A percentile compares a stretch with the other conserved stretches of the same genome.
These are phyloP conservation scores for Cryphonectria japonica DNA, from an alignment of 2,329 filamentous ascomycete genomes.

Conservation along the genomic window DNA sequence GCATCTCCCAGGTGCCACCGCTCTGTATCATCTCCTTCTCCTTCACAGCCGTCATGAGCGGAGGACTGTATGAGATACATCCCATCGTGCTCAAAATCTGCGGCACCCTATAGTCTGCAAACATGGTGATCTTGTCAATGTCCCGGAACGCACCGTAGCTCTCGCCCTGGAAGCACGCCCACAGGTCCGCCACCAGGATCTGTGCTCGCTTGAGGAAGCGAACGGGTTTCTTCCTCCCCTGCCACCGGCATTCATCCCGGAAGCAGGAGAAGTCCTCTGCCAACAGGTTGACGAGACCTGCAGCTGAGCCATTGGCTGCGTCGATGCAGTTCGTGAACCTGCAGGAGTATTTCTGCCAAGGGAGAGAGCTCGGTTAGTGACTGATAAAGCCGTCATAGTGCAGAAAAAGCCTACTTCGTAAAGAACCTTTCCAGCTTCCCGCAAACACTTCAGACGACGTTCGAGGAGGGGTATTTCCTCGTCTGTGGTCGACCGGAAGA, in stretches of 20 bases:
- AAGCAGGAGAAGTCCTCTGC: constrained; percentile 85
- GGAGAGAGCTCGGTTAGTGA: constrained; percentile 28
- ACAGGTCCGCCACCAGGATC: constrained; percentile 93
- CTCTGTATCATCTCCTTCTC: constrained; percentile 67
- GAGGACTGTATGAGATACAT: constrained; percentile 82
- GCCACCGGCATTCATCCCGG: constrained; percentile 76
- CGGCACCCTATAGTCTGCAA: constrained; percentile 95
- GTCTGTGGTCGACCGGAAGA: constrained; percentile 85
- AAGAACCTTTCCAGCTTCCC: constrained; percentile 81
- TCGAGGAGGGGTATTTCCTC: constrained; percentile 85
- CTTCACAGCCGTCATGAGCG: constrained; percentile 72
- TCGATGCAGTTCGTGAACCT: constrained; percentile 74
- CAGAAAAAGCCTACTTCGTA: constrained; percentile 63
- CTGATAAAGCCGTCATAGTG: not conserved
- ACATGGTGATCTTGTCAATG: constrained; percentile 97
- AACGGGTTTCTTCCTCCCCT: constrained; percentile 69
- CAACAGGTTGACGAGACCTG: constrained; percentile 82
- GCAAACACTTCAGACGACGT: constrained; percentile 76
- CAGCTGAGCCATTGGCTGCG: constrained; percentile 77
- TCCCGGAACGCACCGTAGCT: constrained; percentile 82
- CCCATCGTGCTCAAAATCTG: constrained; percentile 87
- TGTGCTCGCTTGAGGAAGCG: constrained; percentile 92
- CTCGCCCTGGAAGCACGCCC: constrained; percentile 90
- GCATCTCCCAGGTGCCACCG: constrained; percentile 80
- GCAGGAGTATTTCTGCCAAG: constrained; percentile 70